A percentile compares a stretch with the other conserved stretches of the same genome.
These are phyloP conservation scores for Calycina herbarum DNA, from an alignment of 2,329 filamentous ascomycete genomes.

Conservation along the genomic window DNA sequence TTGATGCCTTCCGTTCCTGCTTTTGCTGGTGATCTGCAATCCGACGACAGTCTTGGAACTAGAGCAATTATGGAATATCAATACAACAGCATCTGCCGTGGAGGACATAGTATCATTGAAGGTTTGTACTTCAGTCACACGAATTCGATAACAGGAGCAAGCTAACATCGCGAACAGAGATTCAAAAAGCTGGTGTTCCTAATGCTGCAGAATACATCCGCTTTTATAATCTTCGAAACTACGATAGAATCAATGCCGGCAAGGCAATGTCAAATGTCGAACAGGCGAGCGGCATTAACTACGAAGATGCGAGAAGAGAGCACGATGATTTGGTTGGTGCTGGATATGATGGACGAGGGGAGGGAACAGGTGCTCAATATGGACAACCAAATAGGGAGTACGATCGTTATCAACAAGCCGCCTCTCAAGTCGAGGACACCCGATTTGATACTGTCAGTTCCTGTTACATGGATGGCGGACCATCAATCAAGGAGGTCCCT, in stretches of 20 bases:
- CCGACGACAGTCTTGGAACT: constrained; percentile 71
- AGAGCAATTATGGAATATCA: constrained; percentile 88
- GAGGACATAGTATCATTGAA: constrained; percentile 77
- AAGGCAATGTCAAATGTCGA: constrained; percentile 61
- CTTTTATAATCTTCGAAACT: constrained; percentile 84
- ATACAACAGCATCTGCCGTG: constrained; percentile 76
- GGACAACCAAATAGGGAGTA: constrained; percentile 39
- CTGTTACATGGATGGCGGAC: constrained; percentile 80
- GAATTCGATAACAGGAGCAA: background rate
- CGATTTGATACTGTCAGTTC: constrained; percentile 75
- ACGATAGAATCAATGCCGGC: constrained; percentile 77
- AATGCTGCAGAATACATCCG: constrained; percentile 73
- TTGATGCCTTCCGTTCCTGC: constrained; percentile 79
- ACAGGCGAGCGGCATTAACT: constrained; percentile 62
- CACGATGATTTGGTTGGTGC: constrained; percentile 59
- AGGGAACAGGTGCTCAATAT: constrained; percentile 38
- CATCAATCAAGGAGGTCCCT: constrained; percentile 61
- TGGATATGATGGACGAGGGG: constrained; percentile 43
- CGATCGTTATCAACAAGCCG: constrained; percentile 68
- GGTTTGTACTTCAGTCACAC: background rate
- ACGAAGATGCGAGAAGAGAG: constrained; percentile 64
- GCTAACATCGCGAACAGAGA: constrained; percentile 37
- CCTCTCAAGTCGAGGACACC: constrained; percentile 52
- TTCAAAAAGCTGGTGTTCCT: constrained; percentile 62
- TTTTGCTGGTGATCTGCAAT: constrained; percentile 77